These are phyloP conservation scores for Saccharomycopsis sp. DNA, from an alignment of 805 yeast genomes.

Conservation along the genomic window DNA sequence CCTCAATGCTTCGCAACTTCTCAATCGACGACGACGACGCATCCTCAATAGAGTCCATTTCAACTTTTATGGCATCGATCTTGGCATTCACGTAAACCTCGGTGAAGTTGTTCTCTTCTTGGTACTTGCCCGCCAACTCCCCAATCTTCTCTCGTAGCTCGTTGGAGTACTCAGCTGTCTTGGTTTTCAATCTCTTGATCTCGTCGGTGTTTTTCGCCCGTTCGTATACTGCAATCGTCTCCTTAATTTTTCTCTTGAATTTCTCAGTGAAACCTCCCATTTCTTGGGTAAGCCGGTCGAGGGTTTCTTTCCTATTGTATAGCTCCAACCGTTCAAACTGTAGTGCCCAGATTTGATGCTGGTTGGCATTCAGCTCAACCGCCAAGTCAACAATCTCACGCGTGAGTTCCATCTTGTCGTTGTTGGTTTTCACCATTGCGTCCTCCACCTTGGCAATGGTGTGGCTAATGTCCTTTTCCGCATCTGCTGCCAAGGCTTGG, in stretches of 20 bases:
- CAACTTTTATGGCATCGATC: constrained; percentile 40
- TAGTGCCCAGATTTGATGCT: constrained; percentile 24
- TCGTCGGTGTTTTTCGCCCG: constrained; percentile 23
- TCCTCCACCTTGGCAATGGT: constrained; percentile 31
- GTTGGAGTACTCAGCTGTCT: constrained; percentile 30
- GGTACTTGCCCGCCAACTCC: constrained; percentile 33
- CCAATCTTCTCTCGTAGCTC: constrained; percentile 34
- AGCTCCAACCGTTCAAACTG: constrained; percentile 31
- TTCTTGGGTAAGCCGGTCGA: no score
- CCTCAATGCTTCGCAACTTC: constrained; percentile 27
- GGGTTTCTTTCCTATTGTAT: constrained; percentile 31
- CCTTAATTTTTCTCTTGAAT: constrained; percentile 25
- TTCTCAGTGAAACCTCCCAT: constrained; percentile 15
- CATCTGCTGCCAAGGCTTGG: constrained; percentile 29
- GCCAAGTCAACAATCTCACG: constrained; percentile 23
- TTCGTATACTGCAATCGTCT: constrained; percentile 26
- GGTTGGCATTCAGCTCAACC: constrained; percentile 24
- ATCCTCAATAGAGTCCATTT: constrained; percentile 29
- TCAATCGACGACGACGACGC: constrained; percentile 32
- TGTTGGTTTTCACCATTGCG: constrained; percentile 23
- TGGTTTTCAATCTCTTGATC: constrained; percentile 24
- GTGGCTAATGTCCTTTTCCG: constrained; percentile 34
- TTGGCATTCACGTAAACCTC: constrained; percentile 31
- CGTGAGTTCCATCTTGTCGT: constrained; percentile 24
- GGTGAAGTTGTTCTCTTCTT: constrained; percentile 30